A percentile compares a stretch with the other conserved stretches of the same genome.
Conservation (phyloP, 495 filamentous ascomycete species). For the Parmelia sp. region DNA sequence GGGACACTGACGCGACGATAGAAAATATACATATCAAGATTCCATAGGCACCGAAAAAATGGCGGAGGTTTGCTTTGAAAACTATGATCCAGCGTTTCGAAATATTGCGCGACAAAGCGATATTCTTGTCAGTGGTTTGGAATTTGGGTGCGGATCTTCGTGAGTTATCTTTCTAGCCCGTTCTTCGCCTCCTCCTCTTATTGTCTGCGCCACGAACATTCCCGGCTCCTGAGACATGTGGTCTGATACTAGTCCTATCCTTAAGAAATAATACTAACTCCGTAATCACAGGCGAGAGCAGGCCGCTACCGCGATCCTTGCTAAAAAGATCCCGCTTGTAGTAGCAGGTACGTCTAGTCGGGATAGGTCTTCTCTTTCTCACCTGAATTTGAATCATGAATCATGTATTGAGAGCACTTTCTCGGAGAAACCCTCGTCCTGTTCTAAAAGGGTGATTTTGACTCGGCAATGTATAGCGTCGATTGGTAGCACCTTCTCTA, state of each 20-base stretch:
- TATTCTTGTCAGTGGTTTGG: slow-evolving; percentile 80
- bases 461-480: slow-evolving; percentile 47
- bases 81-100: slow-evolving; percentile 74
- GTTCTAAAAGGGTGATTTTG: slow-evolving; percentile 27
- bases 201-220: too few relatives aligned
- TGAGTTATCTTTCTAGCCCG: too few relatives aligned
- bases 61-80: slow-evolving; percentile 86
- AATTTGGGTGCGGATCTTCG: slow-evolving; percentile 71
- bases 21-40: slow-evolving; percentile 88
- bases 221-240: too few relatives aligned
- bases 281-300: too few relatives aligned
- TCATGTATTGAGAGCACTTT: too few relatives aligned
- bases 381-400: too few relatives aligned
- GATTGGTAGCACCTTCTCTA: slow-evolving; percentile 82
- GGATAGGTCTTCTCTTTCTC: too few relatives aligned
- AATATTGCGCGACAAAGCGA: slow-evolving; percentile 58
- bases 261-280: too few relatives aligned
- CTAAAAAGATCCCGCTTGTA: slow-evolving; percentile 77
- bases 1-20: slow-evolving; percentile 24
- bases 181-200: too few relatives aligned
- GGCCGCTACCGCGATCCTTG: slow-evolving; percentile 82
- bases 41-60: slow-evolving; percentile 67
- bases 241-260: too few relatives aligned
- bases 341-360: slow-evolving; percentile 47
- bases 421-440: not conserved